These are phyloP conservation scores for Lactifluus echinatus DNA, from an alignment of 768 basidiomycete species.

Conservation along the genomic window DNA sequence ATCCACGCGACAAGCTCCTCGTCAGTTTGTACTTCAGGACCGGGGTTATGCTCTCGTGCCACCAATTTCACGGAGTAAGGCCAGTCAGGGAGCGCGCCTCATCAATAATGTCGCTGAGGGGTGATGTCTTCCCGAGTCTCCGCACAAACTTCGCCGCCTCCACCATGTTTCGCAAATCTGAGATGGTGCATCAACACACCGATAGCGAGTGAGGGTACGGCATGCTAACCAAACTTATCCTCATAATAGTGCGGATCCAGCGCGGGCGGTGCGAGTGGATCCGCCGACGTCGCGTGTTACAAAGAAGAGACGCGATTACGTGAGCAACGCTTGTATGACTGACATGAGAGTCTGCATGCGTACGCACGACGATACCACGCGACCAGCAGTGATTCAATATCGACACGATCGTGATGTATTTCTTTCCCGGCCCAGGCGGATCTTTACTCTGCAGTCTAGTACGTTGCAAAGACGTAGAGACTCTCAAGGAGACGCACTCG, in stretches of 20 bases:
- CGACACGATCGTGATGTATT: constrained; percentile 33
- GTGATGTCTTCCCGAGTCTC: constrained; percentile 21
- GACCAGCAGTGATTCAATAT: constrained; percentile 39
- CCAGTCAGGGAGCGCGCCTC: neutral
- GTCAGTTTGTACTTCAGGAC: constrained; percentile 25
- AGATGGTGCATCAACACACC: neutral
- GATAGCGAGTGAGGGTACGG: neutral
- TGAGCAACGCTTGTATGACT: too few relatives aligned
- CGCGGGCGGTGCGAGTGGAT: constrained; percentile 25
- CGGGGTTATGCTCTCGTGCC: constrained; percentile 28
- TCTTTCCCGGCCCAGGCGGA: constrained; percentile 32
- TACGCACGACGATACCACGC: constrained; percentile 40
- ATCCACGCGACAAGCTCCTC: constrained; percentile 22
- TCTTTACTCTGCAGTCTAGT: constrained; percentile 20
- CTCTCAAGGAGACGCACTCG: constrained; percentile 20
- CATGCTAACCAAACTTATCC: constrained; percentile 25
- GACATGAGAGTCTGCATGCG: neutral
- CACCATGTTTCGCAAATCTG: constrained; percentile 26
- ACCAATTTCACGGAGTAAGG: neutral
- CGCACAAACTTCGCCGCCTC: constrained; percentile 27
- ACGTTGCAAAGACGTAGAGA: neutral
- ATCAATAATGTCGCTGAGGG: constrained; percentile 25
- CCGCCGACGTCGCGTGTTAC: constrained; percentile 27
- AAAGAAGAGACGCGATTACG: too few relatives aligned
- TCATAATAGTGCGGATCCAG: constrained; percentile 30